These are phyloP conservation scores for Polytolypa hystricis DNA, from an alignment of 2,329 filamentous ascomycete species.

Conservation along the genomic window DNA sequence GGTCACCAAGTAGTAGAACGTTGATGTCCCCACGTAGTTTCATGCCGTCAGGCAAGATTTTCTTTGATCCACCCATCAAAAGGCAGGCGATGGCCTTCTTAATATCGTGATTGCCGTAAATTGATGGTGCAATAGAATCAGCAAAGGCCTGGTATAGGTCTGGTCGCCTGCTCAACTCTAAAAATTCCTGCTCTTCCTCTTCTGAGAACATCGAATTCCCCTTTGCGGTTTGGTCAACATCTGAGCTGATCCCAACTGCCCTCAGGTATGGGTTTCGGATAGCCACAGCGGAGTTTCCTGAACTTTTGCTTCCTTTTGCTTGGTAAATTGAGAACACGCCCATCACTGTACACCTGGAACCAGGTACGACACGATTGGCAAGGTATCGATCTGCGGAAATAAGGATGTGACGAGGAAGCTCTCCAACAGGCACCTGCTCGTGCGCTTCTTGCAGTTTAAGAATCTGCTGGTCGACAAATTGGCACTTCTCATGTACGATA, in stretches of 20 bases:
- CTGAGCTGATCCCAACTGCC: constrained; percentile 82
- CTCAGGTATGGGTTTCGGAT: constrained; percentile 92
- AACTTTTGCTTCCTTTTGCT: constrained; percentile 73
- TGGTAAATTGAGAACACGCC: constrained; percentile 98
- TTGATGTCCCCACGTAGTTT: constrained; percentile 96
- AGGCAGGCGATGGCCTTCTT: constrained; percentile 96
- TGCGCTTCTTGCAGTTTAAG: constrained; percentile 96
- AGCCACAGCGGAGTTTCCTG: constrained; percentile 69
- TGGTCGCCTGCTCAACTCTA: constrained; percentile 77
- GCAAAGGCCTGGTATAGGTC: constrained; percentile 89
- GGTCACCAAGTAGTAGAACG: constrained; percentile 88
- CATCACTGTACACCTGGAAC: constrained; percentile 88
- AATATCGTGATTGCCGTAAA: constrained; percentile 91
- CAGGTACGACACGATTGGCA: constrained; percentile 89
- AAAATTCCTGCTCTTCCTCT: constrained; percentile 93
- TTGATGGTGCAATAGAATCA: constrained; percentile 89
- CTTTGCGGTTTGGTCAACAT: constrained; percentile 80
- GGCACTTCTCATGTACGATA: constrained; percentile 84
- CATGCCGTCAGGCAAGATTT: constrained; percentile 96
- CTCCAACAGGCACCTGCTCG: constrained; percentile 93
- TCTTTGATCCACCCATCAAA: constrained; percentile 89
- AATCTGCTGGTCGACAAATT: constrained; percentile 95
- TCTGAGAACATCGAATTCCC: constrained; percentile 77
- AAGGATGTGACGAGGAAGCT: constrained; percentile 85
- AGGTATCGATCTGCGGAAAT: constrained; percentile 95